phyloP scores from a whole-genome alignment of 1,284 basidiomycete species.

The Heterobasidion occidentale region DNA sequence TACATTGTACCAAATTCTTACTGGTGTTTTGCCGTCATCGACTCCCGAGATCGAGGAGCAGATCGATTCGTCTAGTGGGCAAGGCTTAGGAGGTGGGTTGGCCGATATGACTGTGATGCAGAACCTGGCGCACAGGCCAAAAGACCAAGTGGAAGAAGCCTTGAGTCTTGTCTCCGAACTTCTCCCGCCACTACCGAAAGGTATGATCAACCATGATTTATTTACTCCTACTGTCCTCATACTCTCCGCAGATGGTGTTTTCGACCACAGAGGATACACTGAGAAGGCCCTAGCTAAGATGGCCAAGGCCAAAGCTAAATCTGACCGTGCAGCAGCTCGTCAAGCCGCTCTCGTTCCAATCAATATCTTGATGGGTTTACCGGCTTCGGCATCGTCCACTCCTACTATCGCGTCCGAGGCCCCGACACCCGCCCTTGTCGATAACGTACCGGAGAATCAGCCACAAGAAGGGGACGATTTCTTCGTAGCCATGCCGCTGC shows the following conservation, averaged over 20 bases:
- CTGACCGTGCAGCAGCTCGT: conserved; percentile 63
- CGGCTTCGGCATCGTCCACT: conserved; percentile 10
- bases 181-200: conserved; percentile 86
- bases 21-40: conserved; percentile 77
- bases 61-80: conserved; percentile 52
- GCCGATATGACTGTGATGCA: conserved; percentile 98
- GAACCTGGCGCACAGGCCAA: conserved; percentile 91
- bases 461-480: conserved; percentile 15
- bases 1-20: conserved; percentile 88
- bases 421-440: conserved; percentile 26
- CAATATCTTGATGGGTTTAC: conserved; percentile 5
- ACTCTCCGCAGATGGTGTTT: conserved; percentile 69
- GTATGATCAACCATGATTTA: conserved; percentile 28
- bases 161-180: conserved; percentile 83
- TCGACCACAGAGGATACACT: conserved; percentile 84
- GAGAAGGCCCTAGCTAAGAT: conserved; percentile 76
- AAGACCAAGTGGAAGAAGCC: conserved; percentile 93
- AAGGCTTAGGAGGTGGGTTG: conserved; percentile 76
- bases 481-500: conserved; percentile 8
- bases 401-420: conserved; percentile 13
- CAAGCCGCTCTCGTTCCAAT: conserved; percentile 31
- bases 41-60: conserved; percentile 51
- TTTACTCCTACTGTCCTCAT: neutral
- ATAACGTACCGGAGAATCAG: conserved; percentile 25
- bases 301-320: conserved; percentile 71